These are phyloP conservation scores for Lantana camara DNA, from an alignment of 257 asterid genomes.

Conservation along the genomic window DNA sequence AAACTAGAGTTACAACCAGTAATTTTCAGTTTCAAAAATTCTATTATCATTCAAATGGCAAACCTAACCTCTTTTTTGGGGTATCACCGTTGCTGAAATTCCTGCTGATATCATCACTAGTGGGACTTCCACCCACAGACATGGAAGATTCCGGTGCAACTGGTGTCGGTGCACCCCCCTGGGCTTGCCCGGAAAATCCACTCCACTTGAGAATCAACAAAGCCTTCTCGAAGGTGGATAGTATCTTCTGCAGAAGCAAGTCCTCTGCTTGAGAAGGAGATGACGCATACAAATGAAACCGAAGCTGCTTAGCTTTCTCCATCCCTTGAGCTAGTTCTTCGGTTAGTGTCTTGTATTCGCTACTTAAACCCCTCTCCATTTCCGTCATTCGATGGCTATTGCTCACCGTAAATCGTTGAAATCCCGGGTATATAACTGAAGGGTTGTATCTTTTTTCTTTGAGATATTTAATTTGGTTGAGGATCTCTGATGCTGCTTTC, in stretches of 20 bases:
- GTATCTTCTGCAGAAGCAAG: slow-evolving; percentile 61
- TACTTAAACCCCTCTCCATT: slow-evolving; percentile 51
- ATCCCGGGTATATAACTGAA: background rate
- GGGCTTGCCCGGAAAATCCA: slow-evolving; percentile 39
- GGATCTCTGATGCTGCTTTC: slow-evolving; percentile 22
- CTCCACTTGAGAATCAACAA: slow-evolving; percentile 63
- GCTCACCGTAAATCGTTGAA: background rate
- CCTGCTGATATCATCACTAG: slow-evolving; percentile 44
- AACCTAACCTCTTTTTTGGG: slow-evolving; percentile 77
- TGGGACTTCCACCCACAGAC: slow-evolving; percentile 62
- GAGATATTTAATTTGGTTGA: slow-evolving; percentile 13
- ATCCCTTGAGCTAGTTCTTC: slow-evolving; percentile 75
- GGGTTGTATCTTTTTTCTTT: background rate
- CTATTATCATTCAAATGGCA: no score
- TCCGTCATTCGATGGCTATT: background rate
- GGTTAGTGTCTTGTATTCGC: slow-evolving; percentile 51
- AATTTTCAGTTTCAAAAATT: no score
- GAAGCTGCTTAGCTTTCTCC: slow-evolving; percentile 76
- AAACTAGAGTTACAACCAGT: slow-evolving; percentile 18
- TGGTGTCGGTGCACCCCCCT: slow-evolving; percentile 16
- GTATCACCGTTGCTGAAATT: slow-evolving; percentile 32
- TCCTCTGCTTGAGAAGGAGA: slow-evolving; percentile 47
- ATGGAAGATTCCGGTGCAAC: slow-evolving; percentile 47
- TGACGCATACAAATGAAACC: slow-evolving; percentile 43
- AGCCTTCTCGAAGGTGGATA: slow-evolving; percentile 77